Evolutionary conservation across 768 basidiomycete genomes (phyloP).

Genomic region (Cystobasidium ongulense): DNA sequence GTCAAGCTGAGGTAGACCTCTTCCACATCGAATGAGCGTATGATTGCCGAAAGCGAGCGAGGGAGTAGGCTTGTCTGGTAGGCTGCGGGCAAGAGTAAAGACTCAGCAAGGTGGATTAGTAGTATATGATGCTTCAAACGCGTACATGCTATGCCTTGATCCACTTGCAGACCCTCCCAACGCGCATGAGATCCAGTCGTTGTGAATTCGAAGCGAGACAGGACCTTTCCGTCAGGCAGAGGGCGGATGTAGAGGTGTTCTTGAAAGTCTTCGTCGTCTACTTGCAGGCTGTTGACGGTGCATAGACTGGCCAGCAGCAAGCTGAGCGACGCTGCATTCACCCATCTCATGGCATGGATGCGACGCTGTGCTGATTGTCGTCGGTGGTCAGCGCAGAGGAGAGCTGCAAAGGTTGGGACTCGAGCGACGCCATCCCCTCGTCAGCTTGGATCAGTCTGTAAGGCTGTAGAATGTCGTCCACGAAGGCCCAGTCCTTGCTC

Average conservation of each 20-base stretch:
- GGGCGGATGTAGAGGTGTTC: conserved; percentile 56
- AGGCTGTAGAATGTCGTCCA: too few relatives aligned
- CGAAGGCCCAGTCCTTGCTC: too few relatives aligned
- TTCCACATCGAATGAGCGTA: conserved; percentile 73
- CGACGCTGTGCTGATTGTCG: background rate
- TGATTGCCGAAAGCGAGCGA: conserved; percentile 72
- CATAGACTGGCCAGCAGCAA: background rate
- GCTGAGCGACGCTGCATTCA: background rate
- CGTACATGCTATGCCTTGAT: conserved; percentile 48
- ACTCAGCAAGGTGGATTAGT: conserved; percentile 7
- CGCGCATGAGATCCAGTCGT: conserved; percentile 46
- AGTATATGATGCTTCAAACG: conserved; percentile 39
- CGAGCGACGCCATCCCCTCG: too few relatives aligned
- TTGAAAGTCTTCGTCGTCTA: conserved; percentile 46
- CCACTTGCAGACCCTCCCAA: conserved; percentile 48
- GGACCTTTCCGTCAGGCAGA: conserved; percentile 72
- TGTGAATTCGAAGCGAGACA: conserved; percentile 69
- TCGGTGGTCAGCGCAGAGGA: background rate
- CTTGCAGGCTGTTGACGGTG: background rate
- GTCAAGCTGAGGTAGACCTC: conserved; percentile 84
- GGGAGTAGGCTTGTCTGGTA: conserved; percentile 77
- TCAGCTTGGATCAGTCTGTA: too few relatives aligned
- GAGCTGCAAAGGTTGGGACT: background rate
- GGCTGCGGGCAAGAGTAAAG: conserved; percentile 41
- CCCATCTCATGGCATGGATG: background rate